phyloP scores from a whole-genome alignment of 1,284 basidiomycete species.

The Ceratobasidium sp. region DNA sequence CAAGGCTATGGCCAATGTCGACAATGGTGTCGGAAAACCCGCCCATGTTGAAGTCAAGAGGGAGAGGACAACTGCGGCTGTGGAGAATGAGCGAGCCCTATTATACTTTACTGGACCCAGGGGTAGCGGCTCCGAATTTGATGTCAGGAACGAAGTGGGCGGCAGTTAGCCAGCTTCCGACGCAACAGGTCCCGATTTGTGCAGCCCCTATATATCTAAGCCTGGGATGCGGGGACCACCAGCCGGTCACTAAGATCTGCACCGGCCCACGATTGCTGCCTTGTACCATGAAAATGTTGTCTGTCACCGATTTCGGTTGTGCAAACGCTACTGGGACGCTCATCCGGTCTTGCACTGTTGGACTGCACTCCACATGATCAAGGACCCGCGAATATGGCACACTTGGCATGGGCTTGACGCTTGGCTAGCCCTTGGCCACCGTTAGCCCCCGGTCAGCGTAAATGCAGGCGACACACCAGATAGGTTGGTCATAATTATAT shows the following conservation, averaged over 20 bases:
- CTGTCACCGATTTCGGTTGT: not conserved
- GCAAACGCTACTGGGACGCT: not conserved
- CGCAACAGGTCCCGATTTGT: not conserved
- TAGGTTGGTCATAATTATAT: slow-evolving; percentile 12
- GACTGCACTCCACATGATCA: not conserved
- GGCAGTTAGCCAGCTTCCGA: not conserved
- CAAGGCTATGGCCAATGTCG: slow-evolving; percentile 52
- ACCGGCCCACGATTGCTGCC: not conserved
- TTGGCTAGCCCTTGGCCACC: slow-evolving; percentile 16
- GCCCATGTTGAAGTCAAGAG: slow-evolving; percentile 52
- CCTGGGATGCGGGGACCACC: not conserved
- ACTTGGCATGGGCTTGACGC: not conserved
- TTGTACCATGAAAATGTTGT: not conserved
- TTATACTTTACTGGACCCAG: slow-evolving; percentile 9
- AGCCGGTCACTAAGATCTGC: not conserved
- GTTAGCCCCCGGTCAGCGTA: not conserved
- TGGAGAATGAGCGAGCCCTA: slow-evolving; percentile 4
- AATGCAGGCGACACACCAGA: not conserved
- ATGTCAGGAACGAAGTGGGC: slow-evolving; percentile 5
- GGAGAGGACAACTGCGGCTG: not conserved
- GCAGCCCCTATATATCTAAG: slow-evolving; percentile 14
- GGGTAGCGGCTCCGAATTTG: slow-evolving; percentile 16
- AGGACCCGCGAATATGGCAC: not conserved
- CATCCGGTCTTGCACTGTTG: not conserved
- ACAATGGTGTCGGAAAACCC: slow-evolving; percentile 54